phyloP scores from a whole-genome alignment of 495 filamentous ascomycete species.

The Staphylotrichum longicolle region DNA sequence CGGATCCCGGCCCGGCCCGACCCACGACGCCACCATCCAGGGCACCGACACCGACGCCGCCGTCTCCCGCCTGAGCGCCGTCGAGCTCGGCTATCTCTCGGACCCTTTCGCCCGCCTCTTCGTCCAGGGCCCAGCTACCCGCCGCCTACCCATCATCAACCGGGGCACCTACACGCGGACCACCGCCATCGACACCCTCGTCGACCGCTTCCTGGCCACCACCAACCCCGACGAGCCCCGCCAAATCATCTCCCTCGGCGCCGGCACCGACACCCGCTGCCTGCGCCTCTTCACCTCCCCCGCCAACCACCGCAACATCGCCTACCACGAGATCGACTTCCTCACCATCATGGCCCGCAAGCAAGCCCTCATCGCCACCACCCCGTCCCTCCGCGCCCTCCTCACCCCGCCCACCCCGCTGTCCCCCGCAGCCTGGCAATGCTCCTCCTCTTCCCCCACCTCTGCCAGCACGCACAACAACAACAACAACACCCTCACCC shows the following conservation, averaged over 20 bases:
- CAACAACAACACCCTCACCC: conserved; percentile 55
- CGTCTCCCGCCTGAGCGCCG: conserved; percentile 82
- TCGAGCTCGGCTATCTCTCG: conserved; percentile 78
- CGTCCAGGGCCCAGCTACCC: conserved; percentile 42
- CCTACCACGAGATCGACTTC: conserved; percentile 96
- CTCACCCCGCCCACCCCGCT: conserved; percentile 29
- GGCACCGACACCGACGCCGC: conserved; percentile 90
- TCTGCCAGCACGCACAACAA: conserved; percentile 55
- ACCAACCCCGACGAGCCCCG: conserved; percentile 29
- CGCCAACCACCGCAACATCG: conserved; percentile 41
- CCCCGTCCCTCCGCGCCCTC: conserved; percentile 32
- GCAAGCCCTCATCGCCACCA: conserved; percentile 35
- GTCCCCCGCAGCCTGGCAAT: conserved; percentile 31
- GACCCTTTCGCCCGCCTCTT: conserved; percentile 76
- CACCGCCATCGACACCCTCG: conserved; percentile 76
- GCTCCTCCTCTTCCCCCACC: conserved; percentile 62
- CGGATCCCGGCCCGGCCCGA: conserved; percentile 18
- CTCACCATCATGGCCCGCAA: conserved; percentile 67
- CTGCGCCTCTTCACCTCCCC: conserved; percentile 61
- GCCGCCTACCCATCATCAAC: conserved; percentile 87
- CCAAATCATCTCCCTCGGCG: conserved; percentile 91
- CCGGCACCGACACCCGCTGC: conserved; percentile 86
- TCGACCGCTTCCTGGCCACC: conserved; percentile 63
- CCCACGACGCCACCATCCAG: conserved; percentile 63
- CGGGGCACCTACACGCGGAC: conserved; percentile 95